Evolutionary conservation across 129 eudicot species (phyloP), one percentile per base, ranked within the genome.

Genomic region (Dittrichia graveolens): DNA sequence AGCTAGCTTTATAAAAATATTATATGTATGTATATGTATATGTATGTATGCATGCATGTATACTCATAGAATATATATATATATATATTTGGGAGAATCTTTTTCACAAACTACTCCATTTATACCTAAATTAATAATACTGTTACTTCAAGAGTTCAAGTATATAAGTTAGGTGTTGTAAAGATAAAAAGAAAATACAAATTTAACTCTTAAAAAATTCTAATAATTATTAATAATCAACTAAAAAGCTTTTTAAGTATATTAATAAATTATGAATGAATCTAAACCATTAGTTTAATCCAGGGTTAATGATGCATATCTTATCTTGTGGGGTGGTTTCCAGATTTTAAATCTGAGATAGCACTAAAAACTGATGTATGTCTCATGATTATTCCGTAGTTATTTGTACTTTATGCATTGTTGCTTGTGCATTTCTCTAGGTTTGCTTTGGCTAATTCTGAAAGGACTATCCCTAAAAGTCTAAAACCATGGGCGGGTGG

Each of bases 401-500:
- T 5, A 46, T 60, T 14, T 45, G 69, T 73, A 60, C 13, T 38
- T 6, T 46, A 48, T 37, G 39, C 61, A n/a, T 60, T 39, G 9
- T 16, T 14, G 39, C 15, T n/a, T 59, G 69, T 73, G 46, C 77
- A 3, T 46, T 46, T 19, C 49, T 73, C 69, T 73, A 8, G 13
- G 35, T 35, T 24, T 59, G 59, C 16, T 4, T 73, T 45, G 9
- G 60, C 41, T 46, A n/a, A n/a, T n/a, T 13, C 15, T 69, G 48
- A 44, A 59, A 35, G 8, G 6, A 60, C 39, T n/a, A n/a, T 18
- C n/a, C 0, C 31, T 15, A 47, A 73, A 2, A 24, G 31, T 24
- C 15, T 61, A 60, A 73, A 60, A 73, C 77, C 60, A 73, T 60
- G 77, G 77, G 77, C 77, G 67, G 77, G 45, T 73, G 31, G 31